Base-by-base conservation (phyloP, 2,329 filamentous ascomycete species). In the Lojkania enalia region DNA sequence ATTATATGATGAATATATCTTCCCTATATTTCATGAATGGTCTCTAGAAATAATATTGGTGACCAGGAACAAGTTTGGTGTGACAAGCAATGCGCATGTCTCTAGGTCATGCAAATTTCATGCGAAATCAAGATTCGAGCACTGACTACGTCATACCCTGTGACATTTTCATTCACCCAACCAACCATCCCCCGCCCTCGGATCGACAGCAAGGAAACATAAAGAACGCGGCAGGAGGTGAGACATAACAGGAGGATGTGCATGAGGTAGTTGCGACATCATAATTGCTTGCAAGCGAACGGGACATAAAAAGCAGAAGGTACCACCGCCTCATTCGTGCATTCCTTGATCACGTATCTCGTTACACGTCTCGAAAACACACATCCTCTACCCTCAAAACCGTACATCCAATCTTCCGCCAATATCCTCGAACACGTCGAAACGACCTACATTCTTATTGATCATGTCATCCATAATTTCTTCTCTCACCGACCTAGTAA, bases 381-480 rank as follows among this genome's bases (percentile, higher is more conserved):
- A 27, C n/a, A 7, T 27, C 7, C 23, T n/a, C 23, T 27, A 27
- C n/a, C n/a, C 23, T n/a, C 7, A 27, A 27, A 27, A 7, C 23
- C 23, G n/a, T n/a, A 7, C n/a, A 32, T 23, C 41, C 32, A 23
- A 39, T 16, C 35, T 40, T 29, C 9, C 36, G n/a, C 19, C 16
- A 20, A 14, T 30, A 23, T 32, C n/a, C n/a, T n/a, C n/a, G n/a
- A 30, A 6, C n/a, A 33, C 6, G 30, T 43, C 43, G 33, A 25
- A 43, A 20, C 19, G 15, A 25, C 2, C 30, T 29, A 46, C 35
- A 18, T 19, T 51, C 52, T n/a, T n/a, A n/a, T n/a, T n/a, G n/a
- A 44, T n/a, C 21, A 69, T 70, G 67, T 59, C 64, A 5, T 65
- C 63, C 14, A 66, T 70, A 47, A 23, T 68, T 39, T 42, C 45